Conservation (phyloP, 495 filamentous ascomycete genomes). For the Talaromyces thailandensis region DNA sequence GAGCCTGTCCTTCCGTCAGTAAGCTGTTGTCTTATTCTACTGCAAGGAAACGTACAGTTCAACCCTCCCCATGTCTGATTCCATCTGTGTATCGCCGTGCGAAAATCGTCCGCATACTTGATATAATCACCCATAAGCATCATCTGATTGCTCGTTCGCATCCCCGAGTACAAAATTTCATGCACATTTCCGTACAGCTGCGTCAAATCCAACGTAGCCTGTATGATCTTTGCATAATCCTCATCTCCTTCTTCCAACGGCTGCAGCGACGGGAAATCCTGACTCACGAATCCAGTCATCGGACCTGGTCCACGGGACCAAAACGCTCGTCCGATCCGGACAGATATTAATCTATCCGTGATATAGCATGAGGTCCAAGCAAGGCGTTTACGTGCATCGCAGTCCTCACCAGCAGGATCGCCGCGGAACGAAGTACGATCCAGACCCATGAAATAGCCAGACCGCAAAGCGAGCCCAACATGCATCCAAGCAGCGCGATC, state of each 20-base stretch:
- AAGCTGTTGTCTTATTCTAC: not conserved
- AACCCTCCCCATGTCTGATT: constrained; percentile 54
- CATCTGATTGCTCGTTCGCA: constrained; percentile 53
- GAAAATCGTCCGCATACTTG: constrained; percentile 60
- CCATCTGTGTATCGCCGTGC: constrained; percentile 51
- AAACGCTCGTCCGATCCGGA: constrained; percentile 54
- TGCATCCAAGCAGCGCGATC: constrained; percentile 64
- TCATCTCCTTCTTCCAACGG: constrained; percentile 43
- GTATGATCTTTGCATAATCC: constrained; percentile 53
- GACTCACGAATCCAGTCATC: constrained; percentile 48
- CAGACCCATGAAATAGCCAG: constrained; percentile 54
- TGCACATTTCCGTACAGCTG: constrained; percentile 62
- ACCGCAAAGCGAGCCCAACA: constrained; percentile 51
- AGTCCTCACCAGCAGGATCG: constrained; percentile 35
- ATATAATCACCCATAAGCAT: constrained; percentile 59
- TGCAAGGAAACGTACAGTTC: constrained; percentile 30
- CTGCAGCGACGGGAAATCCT: constrained; percentile 53
- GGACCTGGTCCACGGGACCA: constrained; percentile 59
- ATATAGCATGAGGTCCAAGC: constrained; percentile 59
- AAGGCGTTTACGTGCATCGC: constrained; percentile 46
- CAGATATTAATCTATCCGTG: constrained; percentile 55
- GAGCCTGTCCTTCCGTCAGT: constrained; percentile 29
- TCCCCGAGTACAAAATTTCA: constrained; percentile 56
- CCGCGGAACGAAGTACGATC: constrained; percentile 49
- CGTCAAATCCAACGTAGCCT: constrained; percentile 54